These are phyloP conservation scores for Aspergillus aculeatus DNA, from an alignment of 2,329 filamentous ascomycete species.

Conservation along the genomic window DNA sequence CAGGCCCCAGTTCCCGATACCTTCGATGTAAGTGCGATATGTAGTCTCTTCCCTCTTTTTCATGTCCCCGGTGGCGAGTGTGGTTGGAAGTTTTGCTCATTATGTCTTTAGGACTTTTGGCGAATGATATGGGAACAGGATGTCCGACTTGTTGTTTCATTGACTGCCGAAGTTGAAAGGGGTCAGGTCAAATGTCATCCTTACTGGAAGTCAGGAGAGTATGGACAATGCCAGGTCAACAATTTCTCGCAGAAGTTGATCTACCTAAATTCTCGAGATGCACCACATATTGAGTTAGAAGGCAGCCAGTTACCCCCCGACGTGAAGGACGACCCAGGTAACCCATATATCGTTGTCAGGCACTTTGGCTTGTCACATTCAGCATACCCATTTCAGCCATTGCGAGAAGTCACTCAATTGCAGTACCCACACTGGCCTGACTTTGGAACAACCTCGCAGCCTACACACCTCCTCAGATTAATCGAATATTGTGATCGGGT, in stretches of 20 bases:
- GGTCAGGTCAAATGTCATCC: slow-evolving; percentile 93
- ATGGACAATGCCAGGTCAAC: slow-evolving; percentile 73
- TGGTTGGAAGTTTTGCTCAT: slow-evolving; percentile 5
- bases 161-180: slow-evolving; percentile 90
- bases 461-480: slow-evolving; percentile 78
- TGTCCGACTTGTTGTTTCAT: slow-evolving; percentile 89
- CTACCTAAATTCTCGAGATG: slow-evolving; percentile 64
- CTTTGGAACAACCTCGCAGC: slow-evolving; percentile 88
- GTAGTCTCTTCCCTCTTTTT: background rate
- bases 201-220: slow-evolving; percentile 81
- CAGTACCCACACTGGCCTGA: slow-evolving; percentile 98
- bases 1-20: slow-evolving; percentile 92
- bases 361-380: slow-evolving; percentile 82
- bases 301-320: background rate
- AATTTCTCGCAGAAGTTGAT: slow-evolving; percentile 78
- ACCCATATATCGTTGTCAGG: slow-evolving; percentile 75
- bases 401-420: slow-evolving; percentile 90
- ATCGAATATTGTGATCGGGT: slow-evolving; percentile 84
- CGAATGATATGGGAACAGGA: slow-evolving; percentile 97
- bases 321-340: slow-evolving; percentile 31
- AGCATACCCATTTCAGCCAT: slow-evolving; percentile 74
- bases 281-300: slow-evolving; percentile 41
- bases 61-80: too few species aligned
- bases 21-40: slow-evolving; percentile 68
- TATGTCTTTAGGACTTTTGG: slow-evolving; percentile 78